A percentile compares a stretch with the other conserved stretches of the same genome.
Evolutionary conservation across 768 basidiomycete genomes (phyloP).

Genomic region (Trametes coccinea): DNA sequence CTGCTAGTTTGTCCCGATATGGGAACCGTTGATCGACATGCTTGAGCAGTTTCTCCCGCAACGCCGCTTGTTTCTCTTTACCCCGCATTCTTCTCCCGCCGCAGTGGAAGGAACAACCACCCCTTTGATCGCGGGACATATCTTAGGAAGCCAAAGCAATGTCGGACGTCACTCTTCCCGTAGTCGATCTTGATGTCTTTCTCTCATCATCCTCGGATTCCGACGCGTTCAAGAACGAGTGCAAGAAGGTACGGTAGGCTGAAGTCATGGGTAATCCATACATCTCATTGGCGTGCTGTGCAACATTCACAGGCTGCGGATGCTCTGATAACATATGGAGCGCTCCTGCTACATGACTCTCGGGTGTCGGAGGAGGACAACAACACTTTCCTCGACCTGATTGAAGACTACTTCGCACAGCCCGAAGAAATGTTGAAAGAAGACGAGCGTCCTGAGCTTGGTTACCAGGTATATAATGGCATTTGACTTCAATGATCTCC

Average conservation of each 20-base stretch:
- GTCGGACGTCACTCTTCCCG: constrained; percentile 56
- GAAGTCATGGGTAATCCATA: background rate
- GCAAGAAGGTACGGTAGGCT: constrained; percentile 51
- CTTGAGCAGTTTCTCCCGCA: constrained; percentile 2
- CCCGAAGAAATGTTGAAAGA: constrained; percentile 57
- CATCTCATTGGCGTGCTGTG: background rate
- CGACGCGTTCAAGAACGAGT: constrained; percentile 56
- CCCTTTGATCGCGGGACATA: too few relatives aligned
- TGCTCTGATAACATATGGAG: constrained; percentile 82
- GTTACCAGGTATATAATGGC: constrained; percentile 74
- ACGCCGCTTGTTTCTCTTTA: background rate
- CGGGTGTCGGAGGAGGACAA: constrained; percentile 86
- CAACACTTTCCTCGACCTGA: constrained; percentile 75
- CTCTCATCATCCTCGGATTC: constrained; percentile 46
- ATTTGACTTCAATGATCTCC: background rate
- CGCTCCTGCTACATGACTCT: constrained; percentile 82
- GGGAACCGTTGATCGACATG: background rate
- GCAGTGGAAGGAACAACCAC: too few relatives aligned
- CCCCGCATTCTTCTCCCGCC: background rate
- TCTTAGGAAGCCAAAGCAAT: constrained; percentile 20
- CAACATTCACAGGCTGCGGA: constrained; percentile 62
- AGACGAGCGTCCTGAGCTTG: constrained; percentile 83
- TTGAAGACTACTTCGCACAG: constrained; percentile 93
- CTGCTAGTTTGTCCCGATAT: background rate
- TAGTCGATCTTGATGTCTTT: constrained; percentile 79